These are phyloP conservation scores for Arthroderma sp. DNA, from an alignment of 2,329 filamentous ascomycete species.

Conservation along the genomic window DNA sequence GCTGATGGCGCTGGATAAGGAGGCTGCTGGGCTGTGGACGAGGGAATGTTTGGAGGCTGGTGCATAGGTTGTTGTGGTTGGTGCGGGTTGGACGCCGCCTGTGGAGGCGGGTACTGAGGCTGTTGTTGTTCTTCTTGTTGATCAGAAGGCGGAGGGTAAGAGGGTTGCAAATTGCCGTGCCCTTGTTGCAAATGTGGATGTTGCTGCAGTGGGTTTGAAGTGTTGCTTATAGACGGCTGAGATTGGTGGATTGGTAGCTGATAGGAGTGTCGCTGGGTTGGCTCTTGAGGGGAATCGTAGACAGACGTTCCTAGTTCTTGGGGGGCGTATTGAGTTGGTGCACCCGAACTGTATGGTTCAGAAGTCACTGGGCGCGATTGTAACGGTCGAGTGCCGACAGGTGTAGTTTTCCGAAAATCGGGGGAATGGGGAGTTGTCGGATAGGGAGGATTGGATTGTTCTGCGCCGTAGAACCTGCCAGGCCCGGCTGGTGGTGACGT, in stretches of 20 bases:
- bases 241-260: constrained; percentile 14
- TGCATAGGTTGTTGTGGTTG: constrained; percentile 13
- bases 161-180: constrained; percentile 22
- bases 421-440: constrained; percentile 29
- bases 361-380: constrained; percentile 36
- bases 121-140: constrained; percentile 16
- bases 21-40: constrained; percentile 17
- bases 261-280: constrained; percentile 23
- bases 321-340: constrained; percentile 41
- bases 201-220: constrained; percentile 22
- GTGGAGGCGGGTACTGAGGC: constrained; percentile 21
- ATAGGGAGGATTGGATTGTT: constrained; percentile 31
- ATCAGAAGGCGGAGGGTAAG: constrained; percentile 12
- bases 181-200: constrained; percentile 21
- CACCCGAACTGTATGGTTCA: constrained; percentile 27
- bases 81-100: background rate
- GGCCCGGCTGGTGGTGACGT: constrained; percentile 33
- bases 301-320: constrained; percentile 67
- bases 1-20: constrained; percentile 20
- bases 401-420: constrained; percentile 24
- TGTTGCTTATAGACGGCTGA: constrained; percentile 15
- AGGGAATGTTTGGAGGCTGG: constrained; percentile 24
- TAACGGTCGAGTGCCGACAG: constrained; percentile 22
- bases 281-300: constrained; percentile 58
- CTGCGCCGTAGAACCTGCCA: constrained; percentile 55